A percentile compares a stretch with the other conserved stretches of the same genome.
Evolutionary conservation across 2,329 filamentous ascomycete genomes (phyloP).

Genomic region (Penicillium sp.): DNA sequence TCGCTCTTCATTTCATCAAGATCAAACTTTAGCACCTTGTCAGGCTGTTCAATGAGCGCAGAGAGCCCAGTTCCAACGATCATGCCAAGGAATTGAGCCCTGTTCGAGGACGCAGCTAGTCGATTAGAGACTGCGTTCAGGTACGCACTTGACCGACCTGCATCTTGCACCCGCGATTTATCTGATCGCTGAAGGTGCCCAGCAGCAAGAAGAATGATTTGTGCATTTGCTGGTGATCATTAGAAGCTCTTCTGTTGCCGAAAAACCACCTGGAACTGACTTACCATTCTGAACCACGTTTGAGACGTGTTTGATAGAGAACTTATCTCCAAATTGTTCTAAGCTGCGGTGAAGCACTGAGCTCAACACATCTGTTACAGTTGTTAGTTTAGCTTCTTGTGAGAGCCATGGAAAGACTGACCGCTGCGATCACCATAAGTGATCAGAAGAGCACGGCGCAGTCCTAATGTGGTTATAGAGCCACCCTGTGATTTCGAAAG

Average conservation of each 20-base stretch:
- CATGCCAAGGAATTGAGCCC: constrained; percentile 84
- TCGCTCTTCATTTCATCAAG: constrained; percentile 73
- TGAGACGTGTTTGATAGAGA: constrained; percentile 84
- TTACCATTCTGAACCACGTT: constrained; percentile 82
- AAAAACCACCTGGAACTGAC: not conserved
- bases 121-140: constrained; percentile 82
- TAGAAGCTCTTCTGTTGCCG: constrained; percentile 8
- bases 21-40: constrained; percentile 78
- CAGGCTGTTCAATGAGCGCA: constrained; percentile 64
- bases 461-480: constrained; percentile 64
- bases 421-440: constrained; percentile 57
- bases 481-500: constrained; percentile 65
- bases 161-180: constrained; percentile 66
- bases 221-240: constrained; percentile 67
- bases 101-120: constrained; percentile 72
- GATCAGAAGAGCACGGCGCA: constrained; percentile 67
- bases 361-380: constrained; percentile 38
- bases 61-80: constrained; percentile 75
- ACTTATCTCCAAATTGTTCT: constrained; percentile 75
- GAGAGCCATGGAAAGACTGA: constrained; percentile 24
- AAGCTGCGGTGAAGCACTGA: constrained; percentile 67
- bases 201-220: constrained; percentile 74
- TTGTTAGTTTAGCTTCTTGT: constrained; percentile 3
- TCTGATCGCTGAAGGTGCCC: constrained; percentile 72
- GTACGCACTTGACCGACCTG: constrained; percentile 72